A percentile compares a stretch with the other conserved stretches of the same genome.
Evolutionary conservation across 164 flowering plant species (phyloP).

Genomic region (Dillenia suffruticosa): DNA sequence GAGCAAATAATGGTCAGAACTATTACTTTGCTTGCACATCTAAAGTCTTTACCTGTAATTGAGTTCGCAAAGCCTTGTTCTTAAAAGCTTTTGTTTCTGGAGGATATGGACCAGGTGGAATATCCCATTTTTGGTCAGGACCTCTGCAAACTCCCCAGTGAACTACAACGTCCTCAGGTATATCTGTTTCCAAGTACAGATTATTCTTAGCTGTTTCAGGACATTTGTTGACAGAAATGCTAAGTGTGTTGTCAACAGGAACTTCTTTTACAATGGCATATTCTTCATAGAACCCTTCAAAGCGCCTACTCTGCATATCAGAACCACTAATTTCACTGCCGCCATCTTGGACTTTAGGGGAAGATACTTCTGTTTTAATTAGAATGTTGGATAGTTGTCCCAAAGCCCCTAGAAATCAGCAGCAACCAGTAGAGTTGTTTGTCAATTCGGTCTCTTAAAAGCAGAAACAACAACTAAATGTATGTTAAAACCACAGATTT

Average conservation of each 20-base stretch:
- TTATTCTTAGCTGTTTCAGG: conserved; percentile 46
- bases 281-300: conserved; percentile 78
- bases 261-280: conserved; percentile 50
- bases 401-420: conserved; percentile 43
- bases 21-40: too few species aligned
- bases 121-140: conserved; percentile 63
- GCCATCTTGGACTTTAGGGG: conserved; percentile 25
- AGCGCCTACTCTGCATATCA: conserved; percentile 23
- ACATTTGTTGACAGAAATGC: conserved; percentile 54
- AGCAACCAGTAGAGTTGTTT: conserved; percentile 4
- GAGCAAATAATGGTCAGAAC: too few species aligned
- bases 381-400: conserved; percentile 50
- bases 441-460: conserved; percentile 11
- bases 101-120: conserved; percentile 71
- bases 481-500: too few species aligned
- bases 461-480: background rate
- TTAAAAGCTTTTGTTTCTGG: conserved; percentile 59
- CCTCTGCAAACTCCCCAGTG: conserved; percentile 94
- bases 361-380: conserved; percentile 35
- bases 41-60: conserved; percentile 50
- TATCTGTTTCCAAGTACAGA: conserved; percentile 70
- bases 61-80: conserved; percentile 80
- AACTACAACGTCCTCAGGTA: conserved; percentile 73
- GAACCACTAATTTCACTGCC: conserved; percentile 23
- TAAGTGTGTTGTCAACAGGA: conserved; percentile 35